These are phyloP conservation scores for Talaromyces stipitatus DNA, from an alignment of 495 filamentous ascomycete species.

Conservation along the genomic window DNA sequence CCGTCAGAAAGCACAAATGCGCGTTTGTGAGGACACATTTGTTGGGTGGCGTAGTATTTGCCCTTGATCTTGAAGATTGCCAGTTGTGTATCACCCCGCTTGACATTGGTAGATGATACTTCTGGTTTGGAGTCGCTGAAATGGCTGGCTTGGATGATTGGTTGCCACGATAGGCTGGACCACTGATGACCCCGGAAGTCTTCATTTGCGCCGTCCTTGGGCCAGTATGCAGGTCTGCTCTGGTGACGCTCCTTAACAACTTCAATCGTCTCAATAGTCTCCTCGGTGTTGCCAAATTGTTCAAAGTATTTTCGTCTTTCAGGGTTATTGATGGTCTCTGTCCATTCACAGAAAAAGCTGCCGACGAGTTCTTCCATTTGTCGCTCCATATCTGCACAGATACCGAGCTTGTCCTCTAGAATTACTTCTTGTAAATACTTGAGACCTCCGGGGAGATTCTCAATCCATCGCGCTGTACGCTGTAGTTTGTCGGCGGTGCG, in stretches of 20 bases:
- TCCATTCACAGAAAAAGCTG: slow-evolving; percentile 95
- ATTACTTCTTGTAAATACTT: slow-evolving; percentile 78
- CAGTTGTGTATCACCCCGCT: slow-evolving; percentile 86
- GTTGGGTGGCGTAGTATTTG: slow-evolving; percentile 82
- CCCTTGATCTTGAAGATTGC: slow-evolving; percentile 85
- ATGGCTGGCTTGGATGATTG: slow-evolving; percentile 63
- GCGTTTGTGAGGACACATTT: slow-evolving; percentile 97
- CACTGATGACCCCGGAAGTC: slow-evolving; percentile 74
- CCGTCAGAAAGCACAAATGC: slow-evolving; percentile 86
- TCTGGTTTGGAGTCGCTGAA: slow-evolving; percentile 65
- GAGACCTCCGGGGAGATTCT: slow-evolving; percentile 80
- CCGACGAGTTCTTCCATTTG: slow-evolving; percentile 88
- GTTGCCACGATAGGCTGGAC: slow-evolving; percentile 75
- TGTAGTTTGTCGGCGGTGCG: slow-evolving; percentile 93
- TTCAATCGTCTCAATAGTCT: slow-evolving; percentile 64
- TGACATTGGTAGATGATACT: slow-evolving; percentile 61
- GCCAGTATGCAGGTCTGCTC: slow-evolving; percentile 75
- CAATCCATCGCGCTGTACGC: slow-evolving; percentile 88
- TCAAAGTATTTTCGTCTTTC: slow-evolving; percentile 63
- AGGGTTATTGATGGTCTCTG: slow-evolving; percentile 68
- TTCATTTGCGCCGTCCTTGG: slow-evolving; percentile 55
- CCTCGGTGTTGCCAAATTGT: slow-evolving; percentile 83
- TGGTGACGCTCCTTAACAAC: slow-evolving; percentile 69
- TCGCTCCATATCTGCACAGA: slow-evolving; percentile 74
- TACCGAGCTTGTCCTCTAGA: slow-evolving; percentile 82